phyloP scores from a whole-genome alignment of 306 rosid species.

The Fagus crenata region DNA sequence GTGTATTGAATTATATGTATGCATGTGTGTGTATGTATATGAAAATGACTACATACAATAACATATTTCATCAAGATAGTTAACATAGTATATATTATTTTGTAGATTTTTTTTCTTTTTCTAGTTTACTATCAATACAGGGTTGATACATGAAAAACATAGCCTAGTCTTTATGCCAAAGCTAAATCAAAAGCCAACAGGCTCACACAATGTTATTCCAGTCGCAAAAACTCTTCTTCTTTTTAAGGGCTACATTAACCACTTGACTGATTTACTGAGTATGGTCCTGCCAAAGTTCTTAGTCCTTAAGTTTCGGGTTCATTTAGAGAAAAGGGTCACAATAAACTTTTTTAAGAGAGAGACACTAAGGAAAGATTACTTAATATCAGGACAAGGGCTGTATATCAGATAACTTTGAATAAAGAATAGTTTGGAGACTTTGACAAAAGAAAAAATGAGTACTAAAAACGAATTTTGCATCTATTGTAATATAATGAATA shows the following conservation, averaged over 20 bases:
- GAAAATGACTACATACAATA: background rate
- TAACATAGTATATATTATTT: no score
- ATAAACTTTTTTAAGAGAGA: no score
- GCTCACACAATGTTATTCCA: background rate
- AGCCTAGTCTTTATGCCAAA: background rate
- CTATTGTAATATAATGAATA: slow-evolving; percentile 5
- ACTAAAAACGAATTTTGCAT: background rate
- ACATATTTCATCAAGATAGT: background rate
- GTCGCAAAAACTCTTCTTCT: no score
- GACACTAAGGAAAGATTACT: no score
- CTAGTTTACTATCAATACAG: background rate
- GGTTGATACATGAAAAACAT: background rate
- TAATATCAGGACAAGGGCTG: background rate
- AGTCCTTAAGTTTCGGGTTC: background rate
- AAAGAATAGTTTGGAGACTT: background rate
- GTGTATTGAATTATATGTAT: no score
- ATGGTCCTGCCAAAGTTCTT: background rate
- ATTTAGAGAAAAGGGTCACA: no score
- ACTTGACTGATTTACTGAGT: background rate
- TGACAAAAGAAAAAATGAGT: slow-evolving; percentile 1
- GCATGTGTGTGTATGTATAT: no score
- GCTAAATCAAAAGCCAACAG: background rate
- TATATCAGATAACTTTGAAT: background rate
- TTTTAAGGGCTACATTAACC: no score
- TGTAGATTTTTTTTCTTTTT: no score